phyloP scores from a whole-genome alignment of 768 basidiomycete genomes.

The Xerocomellus amylosporus region DNA sequence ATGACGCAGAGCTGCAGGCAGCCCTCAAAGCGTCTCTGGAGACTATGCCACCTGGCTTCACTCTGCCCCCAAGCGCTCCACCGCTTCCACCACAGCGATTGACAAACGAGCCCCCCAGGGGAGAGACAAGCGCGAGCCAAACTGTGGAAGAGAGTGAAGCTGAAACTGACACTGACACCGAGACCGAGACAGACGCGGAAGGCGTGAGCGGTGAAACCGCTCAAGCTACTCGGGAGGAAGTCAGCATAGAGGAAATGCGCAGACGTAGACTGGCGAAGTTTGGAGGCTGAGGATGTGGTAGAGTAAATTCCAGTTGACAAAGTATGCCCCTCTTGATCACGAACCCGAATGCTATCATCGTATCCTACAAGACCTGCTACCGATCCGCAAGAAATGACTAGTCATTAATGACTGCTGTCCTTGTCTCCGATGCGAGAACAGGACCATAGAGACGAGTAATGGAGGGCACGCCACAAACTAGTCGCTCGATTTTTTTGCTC shows the following conservation, averaged over 20 bases:
- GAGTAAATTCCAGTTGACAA: not conserved
- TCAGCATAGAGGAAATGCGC: conserved; percentile 65
- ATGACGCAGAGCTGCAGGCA: conserved; percentile 84
- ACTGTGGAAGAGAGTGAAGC: conserved; percentile 12
- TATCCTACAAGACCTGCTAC: not conserved
- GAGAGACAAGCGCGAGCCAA: conserved; percentile 9
- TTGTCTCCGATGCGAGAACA: not conserved
- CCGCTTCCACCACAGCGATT: conserved; percentile 18
- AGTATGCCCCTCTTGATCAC: not conserved
- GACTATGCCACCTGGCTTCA: conserved; percentile 52
- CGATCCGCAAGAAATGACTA: not conserved
- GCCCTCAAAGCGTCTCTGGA: conserved; percentile 83
- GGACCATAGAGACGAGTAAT: not conserved
- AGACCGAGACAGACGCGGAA: conserved; percentile 35
- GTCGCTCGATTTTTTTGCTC: not conserved
- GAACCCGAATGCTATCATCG: not conserved
- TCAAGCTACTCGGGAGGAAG: conserved; percentile 31
- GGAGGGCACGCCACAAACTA: not conserved
- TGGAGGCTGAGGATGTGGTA: conserved; percentile 38
- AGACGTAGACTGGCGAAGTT: conserved; percentile 63
- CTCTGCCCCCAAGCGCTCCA: conserved; percentile 28
- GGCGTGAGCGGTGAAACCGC: not conserved
- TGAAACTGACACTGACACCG: conserved; percentile 38
- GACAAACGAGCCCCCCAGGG: not conserved
- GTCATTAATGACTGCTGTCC: not conserved